Evolutionary conservation across 352 stramenopile species (phyloP).

Genomic region (Phytophthora lateralis): DNA sequence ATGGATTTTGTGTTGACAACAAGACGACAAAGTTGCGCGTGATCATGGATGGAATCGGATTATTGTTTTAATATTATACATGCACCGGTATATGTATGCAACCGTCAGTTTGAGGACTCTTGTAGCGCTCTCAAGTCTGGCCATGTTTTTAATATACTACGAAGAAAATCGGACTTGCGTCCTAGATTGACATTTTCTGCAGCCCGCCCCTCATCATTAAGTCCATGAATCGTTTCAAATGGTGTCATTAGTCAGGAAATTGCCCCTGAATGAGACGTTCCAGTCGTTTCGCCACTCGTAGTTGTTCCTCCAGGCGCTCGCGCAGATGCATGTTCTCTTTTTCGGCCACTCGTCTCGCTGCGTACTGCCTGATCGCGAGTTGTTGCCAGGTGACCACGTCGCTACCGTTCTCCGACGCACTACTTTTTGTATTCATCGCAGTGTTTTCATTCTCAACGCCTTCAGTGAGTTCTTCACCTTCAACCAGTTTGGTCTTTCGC

Average conservation of each 20-base stretch:
- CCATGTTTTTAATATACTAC: no score
- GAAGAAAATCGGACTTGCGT: no score
- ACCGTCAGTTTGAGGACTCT: no score
- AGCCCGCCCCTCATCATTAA: no score
- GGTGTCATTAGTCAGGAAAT: not conserved
- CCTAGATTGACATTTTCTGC: not conserved
- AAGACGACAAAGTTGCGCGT: not conserved
- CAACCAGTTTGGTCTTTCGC: not conserved
- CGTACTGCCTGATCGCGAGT: slow-evolving; percentile 11
- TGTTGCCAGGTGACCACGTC: slow-evolving; percentile 12
- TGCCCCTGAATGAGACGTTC: slow-evolving; percentile 25
- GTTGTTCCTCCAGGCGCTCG: slow-evolving; percentile 36
- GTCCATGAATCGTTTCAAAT: no score
- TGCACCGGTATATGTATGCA: no score
- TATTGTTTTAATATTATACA: no score
- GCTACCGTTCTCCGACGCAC: not conserved
- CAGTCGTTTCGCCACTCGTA: slow-evolving; percentile 35
- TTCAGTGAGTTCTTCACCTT: not conserved
- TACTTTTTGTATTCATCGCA: not conserved
- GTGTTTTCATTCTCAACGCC: not conserved
- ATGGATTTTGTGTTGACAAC: not conserved
- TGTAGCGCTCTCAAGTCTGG: not conserved
- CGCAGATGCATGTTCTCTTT: slow-evolving; percentile 35
- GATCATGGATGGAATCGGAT: not conserved
- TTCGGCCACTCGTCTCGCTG: slow-evolving; percentile 24